Percentiles rank a stretch among this genome's conserved stretches.
Evolutionary conservation across 805 yeast species (phyloP).

Genomic region (Spathaspora arborariae): DNA sequence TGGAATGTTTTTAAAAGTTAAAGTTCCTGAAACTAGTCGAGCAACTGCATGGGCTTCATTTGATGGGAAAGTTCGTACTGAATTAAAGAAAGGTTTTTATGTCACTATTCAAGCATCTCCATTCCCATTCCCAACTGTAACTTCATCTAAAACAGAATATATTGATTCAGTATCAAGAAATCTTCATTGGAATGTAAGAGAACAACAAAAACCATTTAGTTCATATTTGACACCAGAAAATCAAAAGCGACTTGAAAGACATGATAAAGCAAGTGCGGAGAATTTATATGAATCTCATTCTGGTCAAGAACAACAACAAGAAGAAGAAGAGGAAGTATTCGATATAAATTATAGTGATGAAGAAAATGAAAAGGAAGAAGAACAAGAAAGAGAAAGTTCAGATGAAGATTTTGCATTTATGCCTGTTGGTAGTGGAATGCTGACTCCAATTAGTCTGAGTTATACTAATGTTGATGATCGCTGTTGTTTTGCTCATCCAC

Average conservation of each 20-base stretch:
- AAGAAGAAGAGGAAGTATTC: constrained; percentile 20
- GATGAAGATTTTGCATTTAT: constrained; percentile 25
- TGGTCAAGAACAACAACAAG: constrained; percentile 5
- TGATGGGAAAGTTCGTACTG: constrained; percentile 88
- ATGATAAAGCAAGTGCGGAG: constrained; percentile 8
- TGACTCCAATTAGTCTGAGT: constrained; percentile 24
- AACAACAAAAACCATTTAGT: constrained; percentile 75
- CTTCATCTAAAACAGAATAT: constrained; percentile 68
- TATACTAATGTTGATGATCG: constrained; percentile 28
- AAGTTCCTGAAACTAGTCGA: constrained; percentile 74
- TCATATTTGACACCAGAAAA: constrained; percentile 8
- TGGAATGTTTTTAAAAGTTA: constrained; percentile 79
- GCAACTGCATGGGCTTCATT: constrained; percentile 96
- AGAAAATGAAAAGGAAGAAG: constrained; percentile 5
- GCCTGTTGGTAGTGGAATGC: constrained; percentile 28
- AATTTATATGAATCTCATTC: constrained; percentile 12
- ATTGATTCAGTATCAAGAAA: constrained; percentile 83
- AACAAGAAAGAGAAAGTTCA: background rate
- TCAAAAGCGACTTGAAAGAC: constrained; percentile 1
- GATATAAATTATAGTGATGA: constrained; percentile 36
- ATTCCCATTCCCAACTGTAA: constrained; percentile 91
- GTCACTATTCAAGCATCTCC: constrained; percentile 82
- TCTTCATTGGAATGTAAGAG: constrained; percentile 90
- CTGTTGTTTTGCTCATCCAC: constrained; percentile 42
- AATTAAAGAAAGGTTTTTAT: constrained; percentile 77